phyloP scores from a whole-genome alignment of 805 yeast genomes.

The Candida broadrunensis region DNA sequence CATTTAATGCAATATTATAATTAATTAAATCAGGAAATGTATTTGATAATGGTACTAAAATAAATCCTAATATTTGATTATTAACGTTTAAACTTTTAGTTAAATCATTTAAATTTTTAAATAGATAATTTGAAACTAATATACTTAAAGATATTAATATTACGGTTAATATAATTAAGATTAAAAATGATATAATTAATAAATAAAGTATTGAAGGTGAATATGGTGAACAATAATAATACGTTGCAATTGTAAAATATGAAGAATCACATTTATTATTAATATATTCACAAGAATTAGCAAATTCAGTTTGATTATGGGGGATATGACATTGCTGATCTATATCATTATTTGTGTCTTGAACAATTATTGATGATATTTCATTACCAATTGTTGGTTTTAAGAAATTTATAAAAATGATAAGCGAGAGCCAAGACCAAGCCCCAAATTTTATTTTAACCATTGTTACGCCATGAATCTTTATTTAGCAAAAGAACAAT shows the following conservation, averaged over 20 bases:
- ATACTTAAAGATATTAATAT: constrained; percentile 26
- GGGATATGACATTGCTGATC: neutral
- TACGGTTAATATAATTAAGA: constrained; percentile 12
- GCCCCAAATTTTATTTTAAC: too few species aligned
- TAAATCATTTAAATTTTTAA: constrained; percentile 25
- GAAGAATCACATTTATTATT: constrained; percentile 14
- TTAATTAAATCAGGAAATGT: constrained; percentile 36
- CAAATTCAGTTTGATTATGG: neutral
- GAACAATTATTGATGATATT: neutral
- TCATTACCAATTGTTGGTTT: too few species aligned
- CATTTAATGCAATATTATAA: constrained; percentile 26
- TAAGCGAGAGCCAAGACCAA: too few species aligned
- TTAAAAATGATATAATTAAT: constrained; percentile 7
- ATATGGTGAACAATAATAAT: constrained; percentile 24
- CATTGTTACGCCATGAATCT: too few species aligned
- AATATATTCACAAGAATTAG: constrained; percentile 15
- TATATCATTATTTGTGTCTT: too few species aligned
- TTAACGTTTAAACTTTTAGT: constrained; percentile 20
- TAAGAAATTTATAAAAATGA: too few species aligned
- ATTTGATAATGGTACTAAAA: constrained; percentile 34
- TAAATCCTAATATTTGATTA: constrained; percentile 27
- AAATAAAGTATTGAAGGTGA: constrained; percentile 11
- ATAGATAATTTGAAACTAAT: constrained; percentile 32
- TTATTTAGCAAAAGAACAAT: too few species aligned
- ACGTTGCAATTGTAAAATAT: constrained; percentile 25